These are phyloP conservation scores for Claviceps sp. DNA, from an alignment of 2,329 filamentous ascomycete species.

Conservation along the genomic window DNA sequence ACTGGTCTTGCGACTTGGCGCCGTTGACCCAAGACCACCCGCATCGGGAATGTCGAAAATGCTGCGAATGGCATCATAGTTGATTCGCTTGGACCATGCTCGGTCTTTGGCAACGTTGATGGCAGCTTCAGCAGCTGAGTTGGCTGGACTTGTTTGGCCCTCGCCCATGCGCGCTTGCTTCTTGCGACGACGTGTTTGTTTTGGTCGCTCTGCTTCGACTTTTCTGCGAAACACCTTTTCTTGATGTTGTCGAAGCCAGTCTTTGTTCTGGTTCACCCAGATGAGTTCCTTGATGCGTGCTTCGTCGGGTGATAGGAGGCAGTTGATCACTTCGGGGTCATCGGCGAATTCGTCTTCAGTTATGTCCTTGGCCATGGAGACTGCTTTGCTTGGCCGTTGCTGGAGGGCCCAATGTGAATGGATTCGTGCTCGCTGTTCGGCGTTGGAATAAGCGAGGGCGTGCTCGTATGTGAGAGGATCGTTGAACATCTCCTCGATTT, in stretches of 20 bases:
- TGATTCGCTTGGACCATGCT: constrained; percentile 61
- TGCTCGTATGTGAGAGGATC: constrained; percentile 45
- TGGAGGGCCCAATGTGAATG: constrained; percentile 39
- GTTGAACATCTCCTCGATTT: constrained; percentile 58
- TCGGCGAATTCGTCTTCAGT: constrained; percentile 75
- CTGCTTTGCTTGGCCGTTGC: constrained; percentile 31
- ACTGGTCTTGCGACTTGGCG: constrained; percentile 32
- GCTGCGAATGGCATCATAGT: constrained; percentile 50
- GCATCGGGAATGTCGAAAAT: constrained; percentile 38
- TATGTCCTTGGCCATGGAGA: constrained; percentile 51
- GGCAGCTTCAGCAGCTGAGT: constrained; percentile 55
- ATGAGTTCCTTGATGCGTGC: constrained; percentile 75
- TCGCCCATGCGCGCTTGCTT: constrained; percentile 48
- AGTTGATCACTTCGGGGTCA: constrained; percentile 76
- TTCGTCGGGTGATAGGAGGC: constrained; percentile 61
- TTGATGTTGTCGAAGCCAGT: constrained; percentile 80
- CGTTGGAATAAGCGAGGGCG: constrained; percentile 43
- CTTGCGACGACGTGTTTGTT: constrained; percentile 41
- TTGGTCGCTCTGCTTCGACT: constrained; percentile 42
- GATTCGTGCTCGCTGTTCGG: constrained; percentile 40
- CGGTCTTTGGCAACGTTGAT: constrained; percentile 54
- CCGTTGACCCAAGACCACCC: constrained; percentile 34
- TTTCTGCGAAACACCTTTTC: constrained; percentile 68
- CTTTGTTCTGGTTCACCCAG: constrained; percentile 91
- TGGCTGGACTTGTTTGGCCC: constrained; percentile 51